Percentiles rank a stretch among this genome's conserved stretches.
phyloP scores from a whole-genome alignment of 1,284 basidiomycete genomes.

The Microbotryum lychnidis-dioicae region DNA sequence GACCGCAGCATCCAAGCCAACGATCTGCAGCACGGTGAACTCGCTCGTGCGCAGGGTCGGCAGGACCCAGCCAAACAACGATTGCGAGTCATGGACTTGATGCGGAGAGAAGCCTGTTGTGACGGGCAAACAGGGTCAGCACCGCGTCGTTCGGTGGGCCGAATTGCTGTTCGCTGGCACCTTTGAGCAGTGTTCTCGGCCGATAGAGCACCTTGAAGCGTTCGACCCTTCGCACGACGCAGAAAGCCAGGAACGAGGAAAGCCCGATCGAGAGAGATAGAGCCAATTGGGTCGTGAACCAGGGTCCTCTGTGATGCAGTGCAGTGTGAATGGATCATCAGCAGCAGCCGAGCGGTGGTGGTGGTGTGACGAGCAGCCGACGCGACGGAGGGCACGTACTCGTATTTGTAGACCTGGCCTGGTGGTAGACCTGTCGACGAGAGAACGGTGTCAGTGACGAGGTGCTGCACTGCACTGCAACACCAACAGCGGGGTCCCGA shows the following conservation, averaged over 20 bases:
- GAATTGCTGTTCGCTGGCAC: conserved; percentile 43
- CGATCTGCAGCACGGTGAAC: conserved; percentile 89
- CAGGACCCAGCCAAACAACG: conserved; percentile 90
- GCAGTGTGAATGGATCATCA: too few relatives aligned
- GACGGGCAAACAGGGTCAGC: too few relatives aligned
- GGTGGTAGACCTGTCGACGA: conserved; percentile 3
- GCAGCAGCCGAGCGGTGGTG: too few relatives aligned
- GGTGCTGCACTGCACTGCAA: too few relatives aligned
- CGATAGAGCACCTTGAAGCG: conserved; percentile 83
- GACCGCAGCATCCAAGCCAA: conserved; percentile 91
- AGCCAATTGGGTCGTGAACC: conserved; percentile 82
- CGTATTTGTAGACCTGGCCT: conserved; percentile 5
- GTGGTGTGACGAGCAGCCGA: background rate
- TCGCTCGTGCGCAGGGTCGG: conserved; percentile 86
- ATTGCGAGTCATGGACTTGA: conserved; percentile 69
- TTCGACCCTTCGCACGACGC: conserved; percentile 54
- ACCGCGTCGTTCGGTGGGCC: background rate
- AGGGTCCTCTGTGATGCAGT: conserved; percentile 54
- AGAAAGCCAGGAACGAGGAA: conserved; percentile 75
- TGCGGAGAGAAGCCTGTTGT: conserved; percentile 77
- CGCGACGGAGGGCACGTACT: background rate
- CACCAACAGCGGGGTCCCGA: too few relatives aligned
- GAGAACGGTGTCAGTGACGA: too few relatives aligned
- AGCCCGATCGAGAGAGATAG: conserved; percentile 73
- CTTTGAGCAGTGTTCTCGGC: conserved; percentile 87